Percentiles rank a stretch among this genome's conserved stretches.
These are phyloP conservation scores for Globisporangium alternatum DNA, from an alignment of 352 stramenopile genomes.

Conservation along the genomic window DNA sequence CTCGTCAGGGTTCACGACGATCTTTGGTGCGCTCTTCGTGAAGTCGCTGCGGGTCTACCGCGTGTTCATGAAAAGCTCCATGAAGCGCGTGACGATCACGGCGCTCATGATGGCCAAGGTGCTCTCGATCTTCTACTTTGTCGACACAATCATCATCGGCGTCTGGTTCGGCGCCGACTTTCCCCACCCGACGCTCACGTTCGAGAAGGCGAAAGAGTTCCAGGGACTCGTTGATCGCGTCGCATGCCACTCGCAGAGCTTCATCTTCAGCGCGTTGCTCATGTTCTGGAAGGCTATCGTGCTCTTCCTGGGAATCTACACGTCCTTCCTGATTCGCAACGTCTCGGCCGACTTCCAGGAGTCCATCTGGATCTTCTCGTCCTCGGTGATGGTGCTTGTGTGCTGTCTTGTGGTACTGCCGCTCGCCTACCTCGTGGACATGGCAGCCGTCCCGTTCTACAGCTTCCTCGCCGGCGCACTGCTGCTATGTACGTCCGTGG, in stretches of 20 bases:
- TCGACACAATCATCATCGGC: constrained; percentile 3
- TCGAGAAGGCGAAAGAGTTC: not conserved
- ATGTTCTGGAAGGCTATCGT: constrained; percentile 15
- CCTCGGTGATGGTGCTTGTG: constrained; percentile 27
- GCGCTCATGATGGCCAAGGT: constrained; percentile 4
- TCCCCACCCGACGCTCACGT: not conserved
- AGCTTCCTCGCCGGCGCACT: constrained; percentile 23
- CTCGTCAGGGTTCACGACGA: constrained; percentile 39
- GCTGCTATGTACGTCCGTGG: constrained; percentile 23
- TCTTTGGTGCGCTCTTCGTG: constrained; percentile 42
- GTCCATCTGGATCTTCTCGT: constrained; percentile 26
- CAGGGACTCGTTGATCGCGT: not conserved
- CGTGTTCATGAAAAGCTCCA: constrained; percentile 39
- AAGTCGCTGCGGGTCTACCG: constrained; percentile 60
- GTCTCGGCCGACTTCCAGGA: constrained; percentile 13
- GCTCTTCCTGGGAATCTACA: constrained; percentile 4
- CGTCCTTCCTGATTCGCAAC: constrained; percentile 14
- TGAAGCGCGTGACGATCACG: constrained; percentile 23
- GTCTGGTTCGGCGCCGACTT: constrained; percentile 7
- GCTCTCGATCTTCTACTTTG: constrained; percentile 7
- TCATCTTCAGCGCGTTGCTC: constrained; percentile 14
- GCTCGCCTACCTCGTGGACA: constrained; percentile 37
- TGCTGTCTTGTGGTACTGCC: constrained; percentile 29
- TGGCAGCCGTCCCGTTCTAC: constrained; percentile 25
- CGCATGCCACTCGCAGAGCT: constrained; percentile 11